phyloP scores from a whole-genome alignment of 768 basidiomycete species.

The Phlebiopsis flavidoalba region DNA sequence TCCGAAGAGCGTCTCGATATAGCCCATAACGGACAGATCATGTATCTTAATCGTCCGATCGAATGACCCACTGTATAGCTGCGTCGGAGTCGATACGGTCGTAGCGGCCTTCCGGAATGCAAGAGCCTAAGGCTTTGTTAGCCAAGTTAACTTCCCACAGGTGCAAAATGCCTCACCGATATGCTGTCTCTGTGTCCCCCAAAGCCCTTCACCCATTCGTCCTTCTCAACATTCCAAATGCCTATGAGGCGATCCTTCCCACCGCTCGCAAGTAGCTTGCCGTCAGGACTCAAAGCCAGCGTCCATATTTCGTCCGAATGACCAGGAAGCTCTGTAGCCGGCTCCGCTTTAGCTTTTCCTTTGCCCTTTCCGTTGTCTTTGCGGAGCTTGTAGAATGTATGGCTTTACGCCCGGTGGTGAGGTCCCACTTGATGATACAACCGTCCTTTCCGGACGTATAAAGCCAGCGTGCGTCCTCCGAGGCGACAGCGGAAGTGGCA shows the following conservation, averaged over 20 bases:
- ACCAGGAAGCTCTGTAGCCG: slow-evolving; percentile 48
- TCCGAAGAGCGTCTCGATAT: slow-evolving; percentile 94
- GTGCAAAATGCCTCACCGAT: slow-evolving; percentile 47
- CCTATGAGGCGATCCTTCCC: slow-evolving; percentile 80
- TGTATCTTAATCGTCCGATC: slow-evolving; percentile 91
- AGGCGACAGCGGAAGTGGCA: slow-evolving; percentile 76
- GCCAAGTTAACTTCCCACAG: slow-evolving; percentile 4
- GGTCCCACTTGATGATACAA: slow-evolving; percentile 80
- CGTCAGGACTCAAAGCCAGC: slow-evolving; percentile 82
- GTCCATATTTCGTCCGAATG: slow-evolving; percentile 85
- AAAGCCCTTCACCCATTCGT: slow-evolving; percentile 76
- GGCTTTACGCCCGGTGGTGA: slow-evolving; percentile 56
- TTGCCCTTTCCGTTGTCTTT: slow-evolving; percentile 50
- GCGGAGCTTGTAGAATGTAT: slow-evolving; percentile 57
- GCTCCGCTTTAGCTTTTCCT: slow-evolving; percentile 42
- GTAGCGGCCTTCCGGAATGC: slow-evolving; percentile 70
- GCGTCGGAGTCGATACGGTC: slow-evolving; percentile 21
- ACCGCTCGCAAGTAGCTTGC: slow-evolving; percentile 78
- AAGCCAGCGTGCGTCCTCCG: slow-evolving; percentile 67
- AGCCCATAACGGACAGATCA: slow-evolving; percentile 78
- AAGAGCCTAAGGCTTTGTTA: slow-evolving; percentile 39
- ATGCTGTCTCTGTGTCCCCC: slow-evolving; percentile 71
- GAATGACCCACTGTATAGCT: slow-evolving; percentile 72
- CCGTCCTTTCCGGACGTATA: slow-evolving; percentile 93
- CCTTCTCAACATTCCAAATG: slow-evolving; percentile 78